phyloP scores from a whole-genome alignment of 768 basidiomycete species.

The Stropharia rugosoannulata region DNA sequence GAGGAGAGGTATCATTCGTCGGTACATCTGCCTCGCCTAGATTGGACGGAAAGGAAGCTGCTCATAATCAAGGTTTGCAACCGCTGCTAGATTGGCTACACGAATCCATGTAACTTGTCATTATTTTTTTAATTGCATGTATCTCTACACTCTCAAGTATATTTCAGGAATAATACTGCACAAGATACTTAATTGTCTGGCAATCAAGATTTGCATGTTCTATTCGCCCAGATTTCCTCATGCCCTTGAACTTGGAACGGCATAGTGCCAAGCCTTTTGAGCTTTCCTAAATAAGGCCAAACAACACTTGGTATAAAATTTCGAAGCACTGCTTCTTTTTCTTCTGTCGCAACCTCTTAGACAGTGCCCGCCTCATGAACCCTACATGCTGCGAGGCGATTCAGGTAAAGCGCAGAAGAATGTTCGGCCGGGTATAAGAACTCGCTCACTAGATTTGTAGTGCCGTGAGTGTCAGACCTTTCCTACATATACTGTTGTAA shows the following conservation, averaged over 20 bases:
- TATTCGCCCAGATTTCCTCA: too few relatives aligned
- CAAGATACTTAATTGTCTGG: too few relatives aligned
- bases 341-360: conserved; percentile 58
- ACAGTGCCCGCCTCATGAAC: conserved; percentile 64
- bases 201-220: too few relatives aligned
- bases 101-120: conserved; percentile 33
- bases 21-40: conserved; percentile 50
- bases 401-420: conserved; percentile 64
- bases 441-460: conserved; percentile 48
- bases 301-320: conserved; percentile 9
- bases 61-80: conserved; percentile 34
- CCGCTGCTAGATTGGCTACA: conserved; percentile 50
- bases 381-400: conserved; percentile 59
- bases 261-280: too few relatives aligned
- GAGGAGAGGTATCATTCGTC: conserved; percentile 71
- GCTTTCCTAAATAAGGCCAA: not conserved
- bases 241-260: too few relatives aligned
- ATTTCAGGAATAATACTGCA: not conserved
- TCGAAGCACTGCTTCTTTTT: conserved; percentile 1
- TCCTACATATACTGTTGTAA: conserved; percentile 44
- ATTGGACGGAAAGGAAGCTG: conserved; percentile 35
- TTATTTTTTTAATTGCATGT: not conserved
- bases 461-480: conserved; percentile 67
- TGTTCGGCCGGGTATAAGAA: conserved; percentile 57
- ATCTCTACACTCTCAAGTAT: conserved; percentile 1